These are phyloP conservation scores for Podospora anserina DNA, from an alignment of 495 filamentous ascomycete genomes.

Conservation along the genomic window DNA sequence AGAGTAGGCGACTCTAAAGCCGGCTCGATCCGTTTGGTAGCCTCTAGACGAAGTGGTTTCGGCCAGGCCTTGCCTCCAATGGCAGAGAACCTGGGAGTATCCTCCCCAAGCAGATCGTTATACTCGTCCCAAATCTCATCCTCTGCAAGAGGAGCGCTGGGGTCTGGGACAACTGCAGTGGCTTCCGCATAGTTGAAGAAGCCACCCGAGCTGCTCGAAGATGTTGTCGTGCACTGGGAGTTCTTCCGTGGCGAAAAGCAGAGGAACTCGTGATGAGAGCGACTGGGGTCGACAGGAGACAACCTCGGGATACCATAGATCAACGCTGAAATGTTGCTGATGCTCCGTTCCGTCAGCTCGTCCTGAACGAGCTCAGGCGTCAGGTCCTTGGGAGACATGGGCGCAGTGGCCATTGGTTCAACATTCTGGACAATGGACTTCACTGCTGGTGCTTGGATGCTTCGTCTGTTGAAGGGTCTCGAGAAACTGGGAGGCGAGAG, in stretches of 20 bases:
- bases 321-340: constrained; percentile 23
- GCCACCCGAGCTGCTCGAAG: constrained; percentile 62
- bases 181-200: constrained; percentile 48
- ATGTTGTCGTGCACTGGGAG: constrained; percentile 63
- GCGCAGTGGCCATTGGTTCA: constrained; percentile 47
- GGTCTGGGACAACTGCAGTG: constrained; percentile 60
- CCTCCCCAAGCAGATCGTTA: constrained; percentile 78
- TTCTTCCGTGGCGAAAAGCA: constrained; percentile 67
- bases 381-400: constrained; percentile 42
- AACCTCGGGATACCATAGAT: constrained; percentile 26
- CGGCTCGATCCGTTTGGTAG: constrained; percentile 32
- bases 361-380: constrained; percentile 35
- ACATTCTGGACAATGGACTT: constrained; percentile 29
- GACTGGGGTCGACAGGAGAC: constrained; percentile 19
- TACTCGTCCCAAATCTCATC: constrained; percentile 97
- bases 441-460: constrained; percentile 25
- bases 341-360: constrained; percentile 22
- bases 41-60: constrained; percentile 46
- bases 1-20: constrained; percentile 43
- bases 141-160: constrained; percentile 58
- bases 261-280: constrained; percentile 55
- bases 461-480: constrained; percentile 53
- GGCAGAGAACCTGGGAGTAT: constrained; percentile 44
- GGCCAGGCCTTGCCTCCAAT: constrained; percentile 51
- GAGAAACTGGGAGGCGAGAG: constrained; percentile 82